phyloP scores from a whole-genome alignment of 768 basidiomycete genomes.

The Astraeus odoratus region DNA sequence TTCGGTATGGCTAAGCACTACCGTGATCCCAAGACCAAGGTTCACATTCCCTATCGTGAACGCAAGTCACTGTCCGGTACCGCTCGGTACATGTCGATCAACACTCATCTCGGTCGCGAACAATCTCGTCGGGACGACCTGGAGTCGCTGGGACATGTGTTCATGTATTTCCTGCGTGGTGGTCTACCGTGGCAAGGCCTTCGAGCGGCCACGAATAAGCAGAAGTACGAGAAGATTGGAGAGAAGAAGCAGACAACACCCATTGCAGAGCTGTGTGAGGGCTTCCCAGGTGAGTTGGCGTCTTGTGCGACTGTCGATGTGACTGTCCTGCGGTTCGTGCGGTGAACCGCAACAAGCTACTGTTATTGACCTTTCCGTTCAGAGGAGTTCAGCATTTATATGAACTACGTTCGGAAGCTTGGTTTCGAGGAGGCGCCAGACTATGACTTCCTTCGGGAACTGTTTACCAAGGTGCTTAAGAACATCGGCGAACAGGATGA shows the following conservation, averaged over 20 bases:
- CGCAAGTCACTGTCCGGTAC: conserved; percentile 95
- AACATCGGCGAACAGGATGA: conserved; percentile 85
- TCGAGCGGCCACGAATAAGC: conserved; percentile 97
- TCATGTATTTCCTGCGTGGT: conserved; percentile 98
- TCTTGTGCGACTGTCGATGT: conserved; percentile 3
- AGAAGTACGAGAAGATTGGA: conserved; percentile 99
- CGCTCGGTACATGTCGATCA: conserved; percentile 99
- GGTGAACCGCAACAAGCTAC: not conserved
- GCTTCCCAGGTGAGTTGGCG: conserved; percentile 72
- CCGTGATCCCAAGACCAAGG: conserved; percentile 94
- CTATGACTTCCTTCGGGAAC: conserved; percentile 94
- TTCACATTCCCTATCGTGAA: conserved; percentile 99
- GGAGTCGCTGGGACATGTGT: conserved; percentile 96
- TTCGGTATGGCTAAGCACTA: conserved; percentile 99
- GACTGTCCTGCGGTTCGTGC: not conserved
- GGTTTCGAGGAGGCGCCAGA: conserved; percentile 97
- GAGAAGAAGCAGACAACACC: conserved; percentile 96
- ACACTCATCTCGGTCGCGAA: conserved; percentile 95
- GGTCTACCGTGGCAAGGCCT: conserved; percentile 98
- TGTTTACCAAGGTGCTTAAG: conserved; percentile 90
- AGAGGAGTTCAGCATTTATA: conserved; percentile 99
- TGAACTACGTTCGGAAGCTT: conserved; percentile 98
- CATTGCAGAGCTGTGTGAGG: conserved; percentile 91
- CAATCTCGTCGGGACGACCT: conserved; percentile 92
- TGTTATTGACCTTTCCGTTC: conserved; percentile 3